Evolutionary conservation across 1,284 basidiomycete species (phyloP).

Genomic region (Heliocybe sulcata): DNA sequence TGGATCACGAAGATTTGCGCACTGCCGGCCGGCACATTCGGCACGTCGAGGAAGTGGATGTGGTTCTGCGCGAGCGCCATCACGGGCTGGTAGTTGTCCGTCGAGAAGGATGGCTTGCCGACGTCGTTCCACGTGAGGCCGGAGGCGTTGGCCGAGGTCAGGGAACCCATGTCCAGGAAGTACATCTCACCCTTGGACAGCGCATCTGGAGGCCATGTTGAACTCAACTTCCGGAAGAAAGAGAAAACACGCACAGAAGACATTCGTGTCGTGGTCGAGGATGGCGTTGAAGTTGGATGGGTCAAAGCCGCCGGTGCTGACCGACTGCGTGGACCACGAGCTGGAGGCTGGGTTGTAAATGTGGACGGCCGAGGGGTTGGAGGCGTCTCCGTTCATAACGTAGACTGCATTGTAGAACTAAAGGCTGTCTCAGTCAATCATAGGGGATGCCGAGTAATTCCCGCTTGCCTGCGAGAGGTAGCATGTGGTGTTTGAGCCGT

Average conservation of each 20-base stretch:
- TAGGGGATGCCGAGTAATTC: background rate
- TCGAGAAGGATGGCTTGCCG: conserved; percentile 44
- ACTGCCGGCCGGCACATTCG: conserved; percentile 55
- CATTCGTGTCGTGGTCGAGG: conserved; percentile 86
- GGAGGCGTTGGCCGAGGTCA: conserved; percentile 50
- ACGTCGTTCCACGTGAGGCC: conserved; percentile 59
- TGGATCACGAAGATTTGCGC: conserved; percentile 85
- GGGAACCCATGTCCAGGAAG: conserved; percentile 57
- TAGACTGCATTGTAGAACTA: conserved; percentile 76
- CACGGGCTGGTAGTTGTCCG: conserved; percentile 51
- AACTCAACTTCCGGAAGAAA: conserved; percentile 9
- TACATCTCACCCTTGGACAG: conserved; percentile 54
- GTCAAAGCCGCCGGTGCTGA: conserved; percentile 46
- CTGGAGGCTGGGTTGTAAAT: conserved; percentile 60
- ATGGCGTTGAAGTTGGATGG: conserved; percentile 51
- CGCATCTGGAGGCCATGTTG: conserved; percentile 36
- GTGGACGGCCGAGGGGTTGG: conserved; percentile 56
- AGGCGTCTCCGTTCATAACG: conserved; percentile 66
- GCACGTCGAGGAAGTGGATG: conserved; percentile 73
- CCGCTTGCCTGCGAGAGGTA: conserved; percentile 56
- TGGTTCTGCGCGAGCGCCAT: conserved; percentile 79
- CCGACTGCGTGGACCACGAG: conserved; percentile 59
- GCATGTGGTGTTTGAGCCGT: conserved; percentile 60
- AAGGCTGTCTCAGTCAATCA: conserved; percentile 3
- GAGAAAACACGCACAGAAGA: conserved; percentile 49